Evolutionary conservation across 2,329 filamentous ascomycete genomes (phyloP).

Genomic region (Aspergillus versicolor): DNA sequence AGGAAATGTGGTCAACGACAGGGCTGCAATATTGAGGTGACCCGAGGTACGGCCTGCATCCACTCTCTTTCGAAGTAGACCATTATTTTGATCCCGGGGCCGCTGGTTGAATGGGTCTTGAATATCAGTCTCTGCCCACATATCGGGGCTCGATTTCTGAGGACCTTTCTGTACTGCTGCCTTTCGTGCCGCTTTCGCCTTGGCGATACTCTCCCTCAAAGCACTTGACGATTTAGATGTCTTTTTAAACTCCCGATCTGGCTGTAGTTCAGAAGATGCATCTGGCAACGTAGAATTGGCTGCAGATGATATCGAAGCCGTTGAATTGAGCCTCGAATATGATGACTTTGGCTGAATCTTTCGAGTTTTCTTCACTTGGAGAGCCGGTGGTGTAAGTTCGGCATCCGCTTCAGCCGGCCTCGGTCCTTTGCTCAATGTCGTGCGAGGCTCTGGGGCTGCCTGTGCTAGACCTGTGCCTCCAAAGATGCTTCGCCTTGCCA

Average conservation of each 20-base stretch:
- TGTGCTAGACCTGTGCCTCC: constrained; percentile 48
- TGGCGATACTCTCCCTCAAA: constrained; percentile 86
- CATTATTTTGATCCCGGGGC: constrained; percentile 59
- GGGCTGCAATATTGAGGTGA: constrained; percentile 80
- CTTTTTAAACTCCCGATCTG: constrained; percentile 40
- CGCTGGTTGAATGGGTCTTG: constrained; percentile 59
- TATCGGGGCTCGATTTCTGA: constrained; percentile 19
- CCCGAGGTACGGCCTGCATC: constrained; percentile 73
- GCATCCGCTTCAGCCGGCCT: constrained; percentile 51
- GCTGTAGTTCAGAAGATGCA: constrained; percentile 27
- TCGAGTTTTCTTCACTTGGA: constrained; percentile 41
- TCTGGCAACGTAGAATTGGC: constrained; percentile 30
- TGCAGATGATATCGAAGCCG: constrained; percentile 31
- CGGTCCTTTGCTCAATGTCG: constrained; percentile 55
- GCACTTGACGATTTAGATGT: constrained; percentile 71
- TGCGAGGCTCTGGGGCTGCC: constrained; percentile 51
- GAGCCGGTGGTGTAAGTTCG: constrained; percentile 30
- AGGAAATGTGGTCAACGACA: constrained; percentile 77
- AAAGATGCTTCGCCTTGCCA: constrained; percentile 21
- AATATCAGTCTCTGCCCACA: constrained; percentile 50
- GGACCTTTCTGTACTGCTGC: constrained; percentile 43
- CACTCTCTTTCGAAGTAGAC: constrained; percentile 71
- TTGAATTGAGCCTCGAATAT: constrained; percentile 30
- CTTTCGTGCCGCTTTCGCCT: constrained; percentile 79
- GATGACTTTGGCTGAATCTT: constrained; percentile 34